phyloP scores from a whole-genome alignment of 176 grass and related monocot genomes.

The Oryza australiensis region DNA sequence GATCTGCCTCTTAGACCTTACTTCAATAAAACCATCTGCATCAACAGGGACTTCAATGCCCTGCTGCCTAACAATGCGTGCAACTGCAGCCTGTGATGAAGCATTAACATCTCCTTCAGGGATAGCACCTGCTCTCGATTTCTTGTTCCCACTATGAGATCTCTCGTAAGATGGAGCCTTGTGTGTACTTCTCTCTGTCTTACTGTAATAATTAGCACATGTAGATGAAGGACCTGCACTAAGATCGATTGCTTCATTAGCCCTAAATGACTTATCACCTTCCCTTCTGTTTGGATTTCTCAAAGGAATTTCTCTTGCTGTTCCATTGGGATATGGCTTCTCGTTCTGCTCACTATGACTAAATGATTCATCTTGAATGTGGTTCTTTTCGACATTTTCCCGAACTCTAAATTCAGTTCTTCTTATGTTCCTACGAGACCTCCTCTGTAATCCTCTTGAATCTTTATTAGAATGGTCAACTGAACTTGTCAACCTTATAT shows the following conservation, averaged over 20 bases:
- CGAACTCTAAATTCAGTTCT: constrained; percentile 83
- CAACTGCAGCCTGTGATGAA: constrained; percentile 64
- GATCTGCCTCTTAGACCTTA: constrained; percentile 97
- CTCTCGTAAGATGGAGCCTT: constrained; percentile 53
- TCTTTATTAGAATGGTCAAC: constrained; percentile 60
- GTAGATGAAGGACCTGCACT: constrained; percentile 43
- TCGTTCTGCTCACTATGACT: constrained; percentile 49
- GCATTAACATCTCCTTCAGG: constrained; percentile 52
- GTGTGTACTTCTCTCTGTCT: constrained; percentile 37
- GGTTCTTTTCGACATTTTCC: constrained; percentile 67
- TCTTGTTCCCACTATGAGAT: constrained; percentile 45
- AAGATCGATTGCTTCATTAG: constrained; percentile 41
- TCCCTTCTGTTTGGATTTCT: constrained; percentile 58
- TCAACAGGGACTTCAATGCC: constrained; percentile 88
- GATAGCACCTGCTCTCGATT: constrained; percentile 35
- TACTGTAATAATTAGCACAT: constrained; percentile 38
- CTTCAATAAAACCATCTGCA: constrained; percentile 99
- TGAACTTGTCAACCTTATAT: constrained; percentile 51
- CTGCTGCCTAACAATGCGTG: constrained; percentile 74
- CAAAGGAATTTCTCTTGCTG: constrained; percentile 36
- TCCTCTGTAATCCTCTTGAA: constrained; percentile 65
- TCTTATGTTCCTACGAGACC: constrained; percentile 57
- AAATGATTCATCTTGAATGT: constrained; percentile 49
- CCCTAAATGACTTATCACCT: constrained; percentile 38
- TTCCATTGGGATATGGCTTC: constrained; percentile 38